Conservation (phyloP, 176 grass and related monocot species). For the Aegilops umbellulata region DNA sequence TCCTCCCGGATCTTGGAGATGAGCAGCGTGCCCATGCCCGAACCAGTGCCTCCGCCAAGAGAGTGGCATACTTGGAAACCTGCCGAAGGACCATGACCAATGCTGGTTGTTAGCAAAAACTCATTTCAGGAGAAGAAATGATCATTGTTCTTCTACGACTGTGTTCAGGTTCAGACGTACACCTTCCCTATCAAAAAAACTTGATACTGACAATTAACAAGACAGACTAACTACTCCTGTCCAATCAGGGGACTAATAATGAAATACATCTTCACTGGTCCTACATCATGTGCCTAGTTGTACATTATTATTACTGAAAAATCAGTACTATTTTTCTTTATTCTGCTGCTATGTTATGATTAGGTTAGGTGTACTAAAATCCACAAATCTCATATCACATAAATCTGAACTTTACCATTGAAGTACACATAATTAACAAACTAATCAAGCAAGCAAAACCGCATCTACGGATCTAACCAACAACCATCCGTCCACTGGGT, state of each 20-base stretch:
- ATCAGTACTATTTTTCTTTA: background rate
- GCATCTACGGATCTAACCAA: constrained; percentile 2
- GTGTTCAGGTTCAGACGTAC: background rate
- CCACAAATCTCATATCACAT: background rate
- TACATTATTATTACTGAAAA: background rate
- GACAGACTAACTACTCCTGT: background rate
- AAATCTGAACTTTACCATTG: constrained; percentile 24
- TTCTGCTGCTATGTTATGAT: background rate
- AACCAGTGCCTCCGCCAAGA: constrained; percentile 48
- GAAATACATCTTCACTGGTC: background rate
- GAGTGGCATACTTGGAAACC: constrained; percentile 77
- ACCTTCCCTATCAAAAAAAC: background rate
- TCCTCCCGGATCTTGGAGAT: constrained; percentile 68
- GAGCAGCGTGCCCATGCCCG: constrained; percentile 57
- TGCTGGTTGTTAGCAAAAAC: background rate
- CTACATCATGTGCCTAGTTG: background rate
- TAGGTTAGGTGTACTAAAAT: constrained; percentile 18
- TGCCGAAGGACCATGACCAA: background rate
- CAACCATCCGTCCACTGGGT: constrained; percentile 32
- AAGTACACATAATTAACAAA: constrained; percentile 14
- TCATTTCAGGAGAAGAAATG: background rate
- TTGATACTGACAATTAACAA: background rate
- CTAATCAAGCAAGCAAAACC: background rate
- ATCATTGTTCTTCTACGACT: too few species aligned
- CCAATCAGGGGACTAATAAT: background rate